phyloP scores from a whole-genome alignment of 139 green algal genomes.

The Coelastrella sp. region DNA sequence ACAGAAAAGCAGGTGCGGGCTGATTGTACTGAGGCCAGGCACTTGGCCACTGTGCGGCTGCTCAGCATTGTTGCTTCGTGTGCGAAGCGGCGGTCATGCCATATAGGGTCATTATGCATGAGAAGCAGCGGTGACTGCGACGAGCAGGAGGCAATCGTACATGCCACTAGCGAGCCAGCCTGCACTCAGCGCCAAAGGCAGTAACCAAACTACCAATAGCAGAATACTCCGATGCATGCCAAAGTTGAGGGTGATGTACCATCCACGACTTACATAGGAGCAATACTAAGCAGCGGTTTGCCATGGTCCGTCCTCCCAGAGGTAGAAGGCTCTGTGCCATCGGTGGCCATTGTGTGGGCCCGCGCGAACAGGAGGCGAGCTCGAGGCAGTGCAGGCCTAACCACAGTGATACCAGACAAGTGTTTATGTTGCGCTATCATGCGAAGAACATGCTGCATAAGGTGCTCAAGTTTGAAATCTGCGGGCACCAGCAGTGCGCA shows the following conservation, averaged over 20 bases:
- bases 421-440: conserved; percentile 6
- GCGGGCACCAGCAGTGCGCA: not conserved
- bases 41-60: too few relatives aligned
- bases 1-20: not conserved
- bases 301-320: conserved; percentile 10
- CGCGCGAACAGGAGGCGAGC: not conserved
- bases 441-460: conserved; percentile 30
- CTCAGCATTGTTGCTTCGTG: too few relatives aligned
- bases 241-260: not conserved
- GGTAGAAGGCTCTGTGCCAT: conserved; percentile 16
- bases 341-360: not conserved
- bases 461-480: not conserved
- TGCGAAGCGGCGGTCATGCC: too few relatives aligned
- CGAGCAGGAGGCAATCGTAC: too few relatives aligned
- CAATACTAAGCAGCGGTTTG: conserved; percentile 77
- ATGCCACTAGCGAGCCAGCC: too few relatives aligned
- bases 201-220: not conserved
- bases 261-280: conserved; percentile 77
- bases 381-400: not conserved
- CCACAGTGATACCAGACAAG: not conserved
- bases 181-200: not conserved
- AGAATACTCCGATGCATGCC: not conserved
- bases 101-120: too few relatives aligned
- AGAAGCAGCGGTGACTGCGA: too few relatives aligned
- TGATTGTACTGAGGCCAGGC: too few relatives aligned